These are phyloP conservation scores for Dentipellis fragilis DNA, from an alignment of 768 basidiomycete species.

Conservation along the genomic window DNA sequence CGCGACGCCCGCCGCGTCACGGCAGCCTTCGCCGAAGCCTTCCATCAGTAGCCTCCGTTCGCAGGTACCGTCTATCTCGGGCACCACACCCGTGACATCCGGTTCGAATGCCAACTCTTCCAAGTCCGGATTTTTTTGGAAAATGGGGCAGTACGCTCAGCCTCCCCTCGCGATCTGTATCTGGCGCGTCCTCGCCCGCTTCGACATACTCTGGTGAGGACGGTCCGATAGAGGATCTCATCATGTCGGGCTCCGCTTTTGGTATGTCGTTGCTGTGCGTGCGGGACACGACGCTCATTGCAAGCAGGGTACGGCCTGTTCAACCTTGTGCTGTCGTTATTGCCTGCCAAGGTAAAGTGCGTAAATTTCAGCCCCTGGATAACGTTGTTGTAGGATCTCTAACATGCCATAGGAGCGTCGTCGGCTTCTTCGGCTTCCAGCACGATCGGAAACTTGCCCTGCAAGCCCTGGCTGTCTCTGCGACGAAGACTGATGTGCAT, in stretches of 20 bases:
- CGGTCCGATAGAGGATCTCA: slow-evolving; percentile 60
- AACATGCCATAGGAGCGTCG: slow-evolving; percentile 41
- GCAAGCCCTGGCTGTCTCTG: slow-evolving; percentile 57
- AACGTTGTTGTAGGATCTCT: neutral
- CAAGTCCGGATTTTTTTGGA: slow-evolving; percentile 16
- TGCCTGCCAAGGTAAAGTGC: slow-evolving; percentile 64
- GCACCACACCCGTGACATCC: slow-evolving; percentile 6
- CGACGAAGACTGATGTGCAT: slow-evolving; percentile 60
- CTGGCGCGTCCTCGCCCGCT: slow-evolving; percentile 6
- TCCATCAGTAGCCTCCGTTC: slow-evolving; percentile 15
- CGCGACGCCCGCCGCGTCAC: slow-evolving; percentile 28
- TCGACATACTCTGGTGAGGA: slow-evolving; percentile 19
- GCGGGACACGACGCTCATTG: neutral
- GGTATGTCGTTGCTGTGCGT: slow-evolving; percentile 29
- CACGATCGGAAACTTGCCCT: slow-evolving; percentile 62
- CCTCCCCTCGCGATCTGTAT: slow-evolving; percentile 11
- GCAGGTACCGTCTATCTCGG: neutral
- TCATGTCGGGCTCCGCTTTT: slow-evolving; percentile 70
- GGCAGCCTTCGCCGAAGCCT: slow-evolving; percentile 25
- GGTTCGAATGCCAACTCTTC: slow-evolving; percentile 6
- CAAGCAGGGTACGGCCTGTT: slow-evolving; percentile 37
- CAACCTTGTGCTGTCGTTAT: slow-evolving; percentile 68
- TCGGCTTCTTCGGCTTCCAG: slow-evolving; percentile 70
- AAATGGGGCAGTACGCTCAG: slow-evolving; percentile 17
- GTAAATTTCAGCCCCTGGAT: slow-evolving; percentile 11